Percentiles rank a stretch among this genome's conserved stretches.
phyloP scores from a whole-genome alignment of 768 basidiomycete species.

The Pleurotus tuber-regium region DNA sequence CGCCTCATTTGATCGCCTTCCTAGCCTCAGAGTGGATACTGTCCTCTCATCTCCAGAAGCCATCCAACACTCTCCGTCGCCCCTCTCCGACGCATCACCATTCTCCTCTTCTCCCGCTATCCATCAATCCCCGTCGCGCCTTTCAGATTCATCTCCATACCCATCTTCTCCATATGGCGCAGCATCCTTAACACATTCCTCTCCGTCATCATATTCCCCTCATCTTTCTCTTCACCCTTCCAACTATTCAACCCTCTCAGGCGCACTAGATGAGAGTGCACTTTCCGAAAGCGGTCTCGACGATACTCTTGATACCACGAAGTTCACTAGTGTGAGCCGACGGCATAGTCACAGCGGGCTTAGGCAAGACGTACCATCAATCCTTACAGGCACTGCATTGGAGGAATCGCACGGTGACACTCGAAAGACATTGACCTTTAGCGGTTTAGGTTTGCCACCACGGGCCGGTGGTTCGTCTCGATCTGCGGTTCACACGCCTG shows the following conservation, averaged over 20 bases:
- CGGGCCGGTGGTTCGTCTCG: slow-evolving; percentile 1
- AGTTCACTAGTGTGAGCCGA: background rate
- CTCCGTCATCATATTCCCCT: slow-evolving; percentile 6
- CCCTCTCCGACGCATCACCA: slow-evolving; percentile 4
- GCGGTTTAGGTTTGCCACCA: background rate
- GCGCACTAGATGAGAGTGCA: slow-evolving; percentile 1
- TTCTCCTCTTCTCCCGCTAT: slow-evolving; percentile 4
- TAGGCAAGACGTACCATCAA: background rate
- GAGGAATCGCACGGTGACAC: background rate
- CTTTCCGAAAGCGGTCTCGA: slow-evolving; percentile 6
- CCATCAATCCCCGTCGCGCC: slow-evolving; percentile 4
- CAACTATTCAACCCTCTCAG: slow-evolving; percentile 2
- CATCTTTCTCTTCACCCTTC: background rate
- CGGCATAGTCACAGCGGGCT: slow-evolving; percentile 8
- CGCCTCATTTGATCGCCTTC: slow-evolving; percentile 4
- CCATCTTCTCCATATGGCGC: background rate
- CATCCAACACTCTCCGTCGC: slow-evolving; percentile 6
- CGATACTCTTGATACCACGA: background rate
- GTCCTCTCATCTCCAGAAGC: slow-evolving; percentile 5
- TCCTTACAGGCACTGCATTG: background rate
- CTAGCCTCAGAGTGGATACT: slow-evolving; percentile 8
- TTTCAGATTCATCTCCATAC: slow-evolving; percentile 4
- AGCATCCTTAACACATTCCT: slow-evolving; percentile 5
- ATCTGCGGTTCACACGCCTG: background rate
- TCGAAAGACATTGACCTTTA: background rate